Base-by-base conservation (phyloP, 306 rosid species). In the Vigna reflexopilosa region DNA sequence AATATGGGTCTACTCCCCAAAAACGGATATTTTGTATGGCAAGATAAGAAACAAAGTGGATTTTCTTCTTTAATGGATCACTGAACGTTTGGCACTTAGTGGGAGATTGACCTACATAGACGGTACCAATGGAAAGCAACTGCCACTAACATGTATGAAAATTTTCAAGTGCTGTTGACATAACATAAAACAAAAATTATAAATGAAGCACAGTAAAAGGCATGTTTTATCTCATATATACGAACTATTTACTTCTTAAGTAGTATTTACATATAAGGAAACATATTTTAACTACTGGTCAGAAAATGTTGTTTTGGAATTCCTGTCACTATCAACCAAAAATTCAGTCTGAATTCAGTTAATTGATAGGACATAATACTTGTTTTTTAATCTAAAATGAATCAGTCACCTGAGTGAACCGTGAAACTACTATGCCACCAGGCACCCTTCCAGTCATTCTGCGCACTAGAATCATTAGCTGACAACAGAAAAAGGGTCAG, bases 371-470 rank as follows among this genome's bases (percentile, higher is more conserved):
- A 55, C 49, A 75, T 17, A 73, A 4, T 45, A 44, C 38, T 76
- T 51, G 36, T 2, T 54, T 20, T 19, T 36, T 52, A 1, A 76
- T 63, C 55, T 24, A 54, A 70, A 49, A 70, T 64, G 54, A 76
- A 82, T 55, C 73, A 86, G 40, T 74, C 81, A 94, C 98, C 98
- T 79, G 98, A 87, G 85, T 88, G 92, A 70, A 86, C 86, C 48
- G 83, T 66, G 34, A 95, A 88, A 86, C 98, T 87, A 79, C 96
- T 92, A 85, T 95, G 98, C 98, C 97, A 92, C 98, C 98, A 95
- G 76, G 97, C 92, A 11, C 98, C 98, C 80, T 91, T 89, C 98
- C 98, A 95, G 82, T 95, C 91, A 80, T 95, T 95, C 75, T 92
- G 91, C 9, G 93, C 93, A 71, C 93, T 89, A 67, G 98, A 86